Conservation (phyloP, 208 protist species). For the Leishmania mexicana region DNA sequence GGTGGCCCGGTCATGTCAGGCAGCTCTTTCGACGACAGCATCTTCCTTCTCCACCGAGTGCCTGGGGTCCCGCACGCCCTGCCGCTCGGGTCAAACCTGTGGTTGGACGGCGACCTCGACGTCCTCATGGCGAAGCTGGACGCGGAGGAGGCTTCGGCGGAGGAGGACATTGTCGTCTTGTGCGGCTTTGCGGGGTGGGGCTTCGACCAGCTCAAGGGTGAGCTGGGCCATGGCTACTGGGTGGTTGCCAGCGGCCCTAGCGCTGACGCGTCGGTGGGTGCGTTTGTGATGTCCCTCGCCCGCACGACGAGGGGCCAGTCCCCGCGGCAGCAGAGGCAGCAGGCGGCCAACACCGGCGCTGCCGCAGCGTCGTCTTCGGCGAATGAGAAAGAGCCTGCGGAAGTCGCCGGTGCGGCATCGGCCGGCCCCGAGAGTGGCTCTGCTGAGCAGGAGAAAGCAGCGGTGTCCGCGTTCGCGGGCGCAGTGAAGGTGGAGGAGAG, state of each 20-base stretch:
- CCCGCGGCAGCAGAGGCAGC: neutral
- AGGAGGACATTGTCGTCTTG: slow-evolving; percentile 73
- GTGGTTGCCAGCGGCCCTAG: slow-evolving; percentile 46
- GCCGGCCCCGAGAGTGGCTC: neutral
- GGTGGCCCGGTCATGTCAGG: slow-evolving; percentile 76
- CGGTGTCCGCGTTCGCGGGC: neutral
- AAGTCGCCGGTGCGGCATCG: neutral
- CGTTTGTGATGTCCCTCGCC: slow-evolving; percentile 64
- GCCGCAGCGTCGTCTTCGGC: slow-evolving; percentile 4
- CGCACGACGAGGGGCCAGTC: slow-evolving; percentile 23
- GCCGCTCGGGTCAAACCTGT: slow-evolving; percentile 56
- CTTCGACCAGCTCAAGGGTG: slow-evolving; percentile 68
- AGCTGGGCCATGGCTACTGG: slow-evolving; percentile 74
- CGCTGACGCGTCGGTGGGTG: slow-evolving; percentile 34
- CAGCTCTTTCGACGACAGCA: slow-evolving; percentile 64
- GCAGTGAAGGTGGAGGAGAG: neutral
- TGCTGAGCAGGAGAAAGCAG: neutral
- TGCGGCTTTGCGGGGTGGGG: slow-evolving; percentile 86
- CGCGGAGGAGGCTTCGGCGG: slow-evolving; percentile 42
- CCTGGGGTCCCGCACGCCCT: slow-evolving; percentile 64
- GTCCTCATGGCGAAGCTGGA: slow-evolving; percentile 63
- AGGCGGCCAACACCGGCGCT: neutral
- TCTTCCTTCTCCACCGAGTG: slow-evolving; percentile 76
- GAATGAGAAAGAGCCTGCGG: neutral
- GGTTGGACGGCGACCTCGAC: slow-evolving; percentile 79